A percentile compares a stretch with the other conserved stretches of the same genome.
These are phyloP conservation scores for Hirsutella thompsonii DNA, from an alignment of 2,329 filamentous ascomycete genomes.

Conservation along the genomic window DNA sequence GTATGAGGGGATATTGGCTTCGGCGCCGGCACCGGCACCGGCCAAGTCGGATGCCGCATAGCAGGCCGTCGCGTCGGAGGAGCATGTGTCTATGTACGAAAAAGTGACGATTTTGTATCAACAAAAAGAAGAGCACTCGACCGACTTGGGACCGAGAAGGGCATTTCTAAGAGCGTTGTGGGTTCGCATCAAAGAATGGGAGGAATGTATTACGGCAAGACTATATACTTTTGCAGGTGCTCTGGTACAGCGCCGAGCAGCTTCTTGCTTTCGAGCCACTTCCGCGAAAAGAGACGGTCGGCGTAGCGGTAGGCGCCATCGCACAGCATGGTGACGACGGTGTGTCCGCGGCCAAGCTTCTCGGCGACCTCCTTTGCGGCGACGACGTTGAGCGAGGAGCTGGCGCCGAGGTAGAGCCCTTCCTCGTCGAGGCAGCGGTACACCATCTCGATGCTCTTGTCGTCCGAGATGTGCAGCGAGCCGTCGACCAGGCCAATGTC, in stretches of 20 bases:
- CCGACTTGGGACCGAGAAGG: too few species aligned
- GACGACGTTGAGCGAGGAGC: constrained; percentile 87
- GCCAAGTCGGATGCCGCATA: constrained; percentile 4
- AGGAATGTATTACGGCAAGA: constrained; percentile 51
- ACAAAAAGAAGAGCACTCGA: too few species aligned
- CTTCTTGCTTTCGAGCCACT: constrained; percentile 82
- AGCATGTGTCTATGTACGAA: constrained; percentile 14
- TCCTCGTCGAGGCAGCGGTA: constrained; percentile 94
- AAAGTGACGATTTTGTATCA: constrained; percentile 6
- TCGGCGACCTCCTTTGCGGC: constrained; percentile 89
- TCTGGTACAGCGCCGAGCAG: constrained; percentile 70
- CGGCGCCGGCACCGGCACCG: constrained; percentile 12
- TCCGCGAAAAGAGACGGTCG: constrained; percentile 80
- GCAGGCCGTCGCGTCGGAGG: too few species aligned
- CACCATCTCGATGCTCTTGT: constrained; percentile 95
- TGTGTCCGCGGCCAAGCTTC: constrained; percentile 77
- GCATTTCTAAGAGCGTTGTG: too few species aligned
- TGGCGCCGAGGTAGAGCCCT: constrained; percentile 87
- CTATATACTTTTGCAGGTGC: constrained; percentile 85
- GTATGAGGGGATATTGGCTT: constrained; percentile 15
- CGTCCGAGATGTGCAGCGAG: constrained; percentile 72
- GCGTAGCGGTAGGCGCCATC: constrained; percentile 98
- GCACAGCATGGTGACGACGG: constrained; percentile 85
- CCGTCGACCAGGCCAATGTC: constrained; percentile 79
- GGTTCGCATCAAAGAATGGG: too few species aligned